Evolutionary conservation across 495 filamentous ascomycete genomes (phyloP).

Genomic region (Penicillium macrosclerotiorum): DNA sequence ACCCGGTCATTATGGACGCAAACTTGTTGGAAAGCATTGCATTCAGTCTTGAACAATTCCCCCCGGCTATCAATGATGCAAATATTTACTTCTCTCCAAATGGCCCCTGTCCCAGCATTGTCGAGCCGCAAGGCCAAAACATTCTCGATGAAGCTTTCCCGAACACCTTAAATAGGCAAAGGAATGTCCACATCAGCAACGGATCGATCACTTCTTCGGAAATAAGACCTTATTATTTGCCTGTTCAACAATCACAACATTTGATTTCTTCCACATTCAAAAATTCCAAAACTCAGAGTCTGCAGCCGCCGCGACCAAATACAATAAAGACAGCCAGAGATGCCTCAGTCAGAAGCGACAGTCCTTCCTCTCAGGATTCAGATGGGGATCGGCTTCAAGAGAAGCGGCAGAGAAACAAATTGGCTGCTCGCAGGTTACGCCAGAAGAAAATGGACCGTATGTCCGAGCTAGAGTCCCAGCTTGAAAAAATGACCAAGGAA

Average conservation of each 20-base stretch:
- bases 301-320: neutral
- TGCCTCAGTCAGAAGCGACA: neutral
- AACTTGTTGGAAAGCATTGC: neutral
- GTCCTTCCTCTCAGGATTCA: slow-evolving; percentile 9
- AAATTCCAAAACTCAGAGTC: neutral
- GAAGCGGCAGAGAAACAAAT: slow-evolving; percentile 6
- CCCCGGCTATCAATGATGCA: neutral
- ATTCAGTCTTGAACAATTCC: slow-evolving; percentile 3
- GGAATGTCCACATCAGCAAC: neutral
- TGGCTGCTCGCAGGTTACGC: slow-evolving; percentile 6
- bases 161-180: neutral
- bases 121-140: neutral
- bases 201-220: neutral
- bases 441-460: slow-evolving; percentile 8
- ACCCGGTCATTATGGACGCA: neutral
- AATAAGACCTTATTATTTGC: neutral
- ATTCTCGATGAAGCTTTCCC: neutral
- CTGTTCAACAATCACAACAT: neutral
- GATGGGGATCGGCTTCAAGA: slow-evolving; percentile 7
- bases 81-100: neutral
- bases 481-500: slow-evolving; percentile 8
- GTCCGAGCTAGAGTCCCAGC: slow-evolving; percentile 5
- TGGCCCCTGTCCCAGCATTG: neutral
- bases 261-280: neutral
- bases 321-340: neutral